Percentiles rank a stretch among this genome's conserved stretches.
These are phyloP conservation scores for Tolypocladium tundrense DNA, from an alignment of 2,329 filamentous ascomycete genomes.

Conservation along the genomic window DNA sequence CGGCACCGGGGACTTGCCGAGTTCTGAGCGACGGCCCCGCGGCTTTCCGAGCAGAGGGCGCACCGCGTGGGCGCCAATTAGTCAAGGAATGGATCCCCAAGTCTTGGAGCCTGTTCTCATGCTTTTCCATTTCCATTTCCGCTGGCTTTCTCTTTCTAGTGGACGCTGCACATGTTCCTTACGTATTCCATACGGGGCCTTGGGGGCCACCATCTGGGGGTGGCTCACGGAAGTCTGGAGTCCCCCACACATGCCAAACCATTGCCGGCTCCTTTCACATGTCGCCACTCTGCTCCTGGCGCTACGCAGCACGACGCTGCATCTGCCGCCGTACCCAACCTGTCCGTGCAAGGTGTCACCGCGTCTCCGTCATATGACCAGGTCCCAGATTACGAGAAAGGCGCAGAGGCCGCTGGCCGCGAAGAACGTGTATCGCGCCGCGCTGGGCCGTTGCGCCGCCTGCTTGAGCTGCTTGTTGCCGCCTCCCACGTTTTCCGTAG, in stretches of 20 bases:
- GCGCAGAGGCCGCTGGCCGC: constrained; percentile 66
- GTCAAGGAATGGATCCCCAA: not conserved
- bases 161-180: not conserved
- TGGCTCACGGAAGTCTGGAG: constrained; percentile 1
- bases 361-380: constrained; percentile 39
- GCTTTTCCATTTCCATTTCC: not conserved
- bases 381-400: constrained; percentile 68
- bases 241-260: constrained; percentile 4
- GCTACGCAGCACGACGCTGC: not conserved
- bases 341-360: not conserved
- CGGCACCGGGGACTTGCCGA: not conserved
- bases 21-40: not conserved
- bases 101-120: not conserved
- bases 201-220: not conserved
- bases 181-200: not conserved
- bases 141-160: not conserved
- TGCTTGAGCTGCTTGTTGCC: constrained; percentile 89
- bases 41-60: not conserved
- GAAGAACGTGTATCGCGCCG: constrained; percentile 70
- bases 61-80: not conserved
- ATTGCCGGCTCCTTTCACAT: constrained; percentile 1
- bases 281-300: not conserved
- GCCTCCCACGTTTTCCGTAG: constrained; percentile 74
- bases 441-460: constrained; percentile 61
- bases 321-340: not conserved